These are phyloP conservation scores for Penicillium steckii DNA, from an alignment of 495 filamentous ascomycete genomes.

Conservation along the genomic window DNA sequence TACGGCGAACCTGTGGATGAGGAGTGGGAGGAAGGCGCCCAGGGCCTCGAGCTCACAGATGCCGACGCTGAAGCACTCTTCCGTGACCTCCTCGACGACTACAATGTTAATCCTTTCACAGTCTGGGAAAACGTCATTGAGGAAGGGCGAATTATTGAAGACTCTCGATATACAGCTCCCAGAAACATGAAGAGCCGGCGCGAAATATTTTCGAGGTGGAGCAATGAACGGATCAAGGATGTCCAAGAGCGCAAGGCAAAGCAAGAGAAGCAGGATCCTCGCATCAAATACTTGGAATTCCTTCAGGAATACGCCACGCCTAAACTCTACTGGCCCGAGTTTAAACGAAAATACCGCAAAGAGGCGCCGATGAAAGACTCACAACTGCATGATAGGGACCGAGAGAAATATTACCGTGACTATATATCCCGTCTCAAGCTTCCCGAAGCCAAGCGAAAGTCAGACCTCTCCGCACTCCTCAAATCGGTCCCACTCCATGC, in stretches of 20 bases:
- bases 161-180: conserved; percentile 81
- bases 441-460: conserved; percentile 69
- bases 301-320: conserved; percentile 77
- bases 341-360: conserved; percentile 84
- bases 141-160: conserved; percentile 78
- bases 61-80: conserved; percentile 72
- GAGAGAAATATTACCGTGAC: conserved; percentile 89
- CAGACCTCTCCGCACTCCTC: conserved; percentile 75
- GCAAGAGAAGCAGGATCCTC: conserved; percentile 80
- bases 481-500: conserved; percentile 62
- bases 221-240: conserved; percentile 63
- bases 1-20: conserved; percentile 65
- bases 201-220: conserved; percentile 82
- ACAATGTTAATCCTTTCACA: conserved; percentile 80
- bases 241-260: conserved; percentile 71
- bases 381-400: conserved; percentile 77
- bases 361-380: conserved; percentile 77
- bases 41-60: conserved; percentile 64
- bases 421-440: conserved; percentile 77
- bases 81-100: conserved; percentile 81
- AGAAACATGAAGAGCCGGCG: conserved; percentile 76
- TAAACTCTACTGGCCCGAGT: conserved; percentile 96
- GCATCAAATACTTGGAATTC: conserved; percentile 80
- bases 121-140: conserved; percentile 87
- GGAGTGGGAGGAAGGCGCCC: conserved; percentile 69